Evolutionary conservation across 176 grass and related monocot species (phyloP), one percentile per base, ranked within the genome.

Genomic region (Paspalum notatum): DNA sequence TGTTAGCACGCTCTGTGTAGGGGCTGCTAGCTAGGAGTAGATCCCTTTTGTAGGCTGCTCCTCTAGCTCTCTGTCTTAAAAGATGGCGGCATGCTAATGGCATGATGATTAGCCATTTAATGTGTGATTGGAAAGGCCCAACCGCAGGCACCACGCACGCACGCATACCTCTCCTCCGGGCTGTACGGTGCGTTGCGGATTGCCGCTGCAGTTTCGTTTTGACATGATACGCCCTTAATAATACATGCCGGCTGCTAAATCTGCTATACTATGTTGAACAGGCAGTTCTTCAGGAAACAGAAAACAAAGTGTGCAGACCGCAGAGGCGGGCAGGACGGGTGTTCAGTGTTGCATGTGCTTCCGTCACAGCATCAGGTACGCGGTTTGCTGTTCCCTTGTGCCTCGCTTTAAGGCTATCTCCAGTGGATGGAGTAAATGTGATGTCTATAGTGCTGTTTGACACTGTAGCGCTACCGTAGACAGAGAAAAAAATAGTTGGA

Each of bases 41-140:
- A 73, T 46, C 66, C 74, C 71, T 83, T 87, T 60, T 62, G 75
- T 68, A 61, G 85, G 80, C 72, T 7, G 62, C 52, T 72, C 49
- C 57, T 21, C 26, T 1, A n/a, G n/a, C 32, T n/a, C 26, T 17
- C 65, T 38, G 74, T 64, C 58, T 83, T 79, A n/a, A 67, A 82
- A 60, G 74, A 52, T 83, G 60, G 74, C 80, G 44, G 74, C 74
- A 83, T 88, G 71, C 66, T 65, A 73, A 83, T 83, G 6, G 60
- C 58, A 41, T 37, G 42, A 74, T 59, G 74, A 71, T 71, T 71
- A 72, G 74, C 77, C 66, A 88, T 88, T 81, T 83, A 88, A 83
- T 83, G 79, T 65, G 60, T 79, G 74, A 88, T 83, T 88, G 70
- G 72, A 79, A 73, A 72, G 59, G 74, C 13, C 68, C 86, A 72